A percentile compares a stretch with the other conserved stretches of the same genome.
Conservation (phyloP, 306 rosid species). For the Acacia crassicarpa region DNA sequence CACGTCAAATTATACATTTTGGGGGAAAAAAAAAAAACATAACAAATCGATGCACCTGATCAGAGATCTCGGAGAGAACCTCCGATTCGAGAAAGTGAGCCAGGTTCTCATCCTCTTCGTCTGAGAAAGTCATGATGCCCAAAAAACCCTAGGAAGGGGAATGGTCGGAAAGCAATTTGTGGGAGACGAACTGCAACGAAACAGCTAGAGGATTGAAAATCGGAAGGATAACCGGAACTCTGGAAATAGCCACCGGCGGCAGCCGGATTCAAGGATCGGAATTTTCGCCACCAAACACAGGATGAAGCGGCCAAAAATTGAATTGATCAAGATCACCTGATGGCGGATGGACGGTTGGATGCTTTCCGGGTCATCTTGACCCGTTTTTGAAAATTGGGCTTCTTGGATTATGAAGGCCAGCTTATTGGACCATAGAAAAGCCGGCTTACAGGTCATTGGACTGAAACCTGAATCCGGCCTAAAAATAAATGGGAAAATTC, state of each 20-base stretch:
- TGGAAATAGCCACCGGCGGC: constrained; percentile 30
- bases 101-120: constrained; percentile 77
- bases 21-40: neutral
- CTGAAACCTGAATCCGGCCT: too few relatives aligned
- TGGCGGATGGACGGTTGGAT: constrained; percentile 35
- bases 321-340: constrained; percentile 7
- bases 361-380: constrained; percentile 23
- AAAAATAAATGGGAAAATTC: too few relatives aligned
- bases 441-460: neutral
- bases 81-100: constrained; percentile 85
- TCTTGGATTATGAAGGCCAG: neutral
- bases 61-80: constrained; percentile 75
- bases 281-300: neutral
- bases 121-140: constrained; percentile 52
- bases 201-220: neutral
- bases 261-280: constrained; percentile 24
- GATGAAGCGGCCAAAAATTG: neutral
- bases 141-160: constrained; percentile 11
- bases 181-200: neutral
- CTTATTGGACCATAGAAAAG: neutral
- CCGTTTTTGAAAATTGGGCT: constrained; percentile 14
- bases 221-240: neutral
- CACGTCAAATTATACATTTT: neutral
- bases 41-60: constrained; percentile 47
- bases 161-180: neutral